Evolutionary conservation across 2,329 filamentous ascomycete species (phyloP).

Genomic region (Fusarium oligoseptatum): DNA sequence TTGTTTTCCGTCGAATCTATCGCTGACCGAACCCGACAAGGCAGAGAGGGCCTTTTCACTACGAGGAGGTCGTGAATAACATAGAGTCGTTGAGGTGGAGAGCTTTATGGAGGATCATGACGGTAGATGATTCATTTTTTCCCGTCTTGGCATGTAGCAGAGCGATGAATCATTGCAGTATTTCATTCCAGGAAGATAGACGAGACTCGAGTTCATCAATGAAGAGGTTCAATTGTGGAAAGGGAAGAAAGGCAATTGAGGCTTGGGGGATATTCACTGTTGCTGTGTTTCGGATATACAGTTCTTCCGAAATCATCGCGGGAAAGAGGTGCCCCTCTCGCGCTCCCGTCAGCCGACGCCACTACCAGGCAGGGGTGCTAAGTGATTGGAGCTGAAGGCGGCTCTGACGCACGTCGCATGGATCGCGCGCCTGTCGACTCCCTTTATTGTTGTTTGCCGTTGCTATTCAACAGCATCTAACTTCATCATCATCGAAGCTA

Average conservation of each 20-base stretch:
- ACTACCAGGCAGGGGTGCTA: background rate
- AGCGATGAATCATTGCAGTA: background rate
- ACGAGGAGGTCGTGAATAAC: background rate
- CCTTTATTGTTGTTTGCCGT: constrained; percentile 21
- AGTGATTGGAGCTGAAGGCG: constrained; percentile 8
- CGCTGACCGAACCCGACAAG: background rate
- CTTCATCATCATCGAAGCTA: constrained; percentile 8
- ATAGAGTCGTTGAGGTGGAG: background rate
- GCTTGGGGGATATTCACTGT: background rate
- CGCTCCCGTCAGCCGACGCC: constrained; percentile 2
- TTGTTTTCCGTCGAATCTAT: background rate
- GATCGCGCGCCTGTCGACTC: constrained; percentile 35
- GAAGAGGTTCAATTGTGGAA: no score
- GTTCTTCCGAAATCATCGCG: constrained; percentile 1
- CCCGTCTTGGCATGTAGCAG: background rate
- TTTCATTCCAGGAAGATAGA: background rate
- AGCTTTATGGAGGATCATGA: background rate
- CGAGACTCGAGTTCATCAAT: background rate
- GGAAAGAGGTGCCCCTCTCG: background rate
- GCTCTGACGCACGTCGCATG: constrained; percentile 36
- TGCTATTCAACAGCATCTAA: constrained; percentile 32
- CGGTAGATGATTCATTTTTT: background rate
- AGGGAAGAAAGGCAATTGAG: background rate
- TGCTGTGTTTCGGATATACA: background rate
- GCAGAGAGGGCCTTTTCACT: background rate